Percentiles rank a stretch among this genome's conserved stretches.
Conservation (phyloP, 2,329 filamentous ascomycete species). For the Aspergillus novofumigatus region DNA sequence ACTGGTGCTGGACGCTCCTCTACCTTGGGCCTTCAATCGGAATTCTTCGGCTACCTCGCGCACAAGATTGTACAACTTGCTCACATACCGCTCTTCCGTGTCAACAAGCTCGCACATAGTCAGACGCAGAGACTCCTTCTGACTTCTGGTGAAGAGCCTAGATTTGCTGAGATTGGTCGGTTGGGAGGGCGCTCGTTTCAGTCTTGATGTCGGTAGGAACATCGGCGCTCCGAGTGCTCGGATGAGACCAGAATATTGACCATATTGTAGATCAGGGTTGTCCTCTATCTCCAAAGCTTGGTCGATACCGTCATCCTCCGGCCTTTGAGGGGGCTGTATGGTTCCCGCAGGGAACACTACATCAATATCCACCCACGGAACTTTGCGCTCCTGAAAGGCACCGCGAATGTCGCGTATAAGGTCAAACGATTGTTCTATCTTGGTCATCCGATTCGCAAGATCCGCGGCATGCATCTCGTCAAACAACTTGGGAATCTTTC, state of each 20-base stretch:
- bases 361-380: constrained; percentile 84
- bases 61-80: constrained; percentile 79
- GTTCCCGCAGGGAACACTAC: constrained; percentile 76
- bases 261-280: constrained; percentile 57
- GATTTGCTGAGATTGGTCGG: constrained; percentile 75
- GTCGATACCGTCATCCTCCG: constrained; percentile 59
- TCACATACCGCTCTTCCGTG: constrained; percentile 90
- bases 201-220: constrained; percentile 78
- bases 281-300: constrained; percentile 47
- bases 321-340: constrained; percentile 60
- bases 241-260: constrained; percentile 70
- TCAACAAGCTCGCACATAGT: constrained; percentile 88
- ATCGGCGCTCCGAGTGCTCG: constrained; percentile 76
- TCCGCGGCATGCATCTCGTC: constrained; percentile 90
- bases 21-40: constrained; percentile 61
- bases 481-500: constrained; percentile 68
- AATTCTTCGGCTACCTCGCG: constrained; percentile 77
- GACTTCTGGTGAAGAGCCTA: constrained; percentile 71
- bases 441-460: constrained; percentile 77
- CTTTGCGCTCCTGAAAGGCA: constrained; percentile 73
- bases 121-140: constrained; percentile 79
- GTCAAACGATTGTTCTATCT: constrained; percentile 70
- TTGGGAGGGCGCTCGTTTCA: constrained; percentile 82
- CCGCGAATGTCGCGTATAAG: constrained; percentile 69
- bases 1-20: constrained; percentile 59